Conservation (phyloP, 1,139 yeast species). For the Geotrichum candidum region DNA sequence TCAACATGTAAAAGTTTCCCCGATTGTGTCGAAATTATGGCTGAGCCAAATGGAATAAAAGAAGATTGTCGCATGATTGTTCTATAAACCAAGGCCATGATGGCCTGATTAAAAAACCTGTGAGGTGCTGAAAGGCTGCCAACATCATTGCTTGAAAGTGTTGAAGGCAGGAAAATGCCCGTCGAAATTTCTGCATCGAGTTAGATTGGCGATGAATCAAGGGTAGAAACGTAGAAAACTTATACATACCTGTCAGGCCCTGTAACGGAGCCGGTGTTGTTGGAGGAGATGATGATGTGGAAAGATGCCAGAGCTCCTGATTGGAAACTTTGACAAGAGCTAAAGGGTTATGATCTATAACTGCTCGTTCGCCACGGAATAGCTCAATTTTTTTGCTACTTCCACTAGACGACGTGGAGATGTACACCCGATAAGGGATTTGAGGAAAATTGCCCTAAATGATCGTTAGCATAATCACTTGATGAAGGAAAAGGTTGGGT, state of each 20-base stretch:
- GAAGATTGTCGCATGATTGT: slow-evolving; percentile 44
- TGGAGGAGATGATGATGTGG: slow-evolving; percentile 37
- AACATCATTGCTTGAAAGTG: slow-evolving; percentile 35
- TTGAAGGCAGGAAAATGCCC: slow-evolving; percentile 33
- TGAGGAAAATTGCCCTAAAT: slow-evolving; percentile 28
- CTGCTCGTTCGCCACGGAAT: slow-evolving; percentile 53
- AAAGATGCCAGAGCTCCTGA: slow-evolving; percentile 56
- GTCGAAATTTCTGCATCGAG: slow-evolving; percentile 33
- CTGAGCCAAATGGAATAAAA: slow-evolving; percentile 42
- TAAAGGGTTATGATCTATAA: slow-evolving; percentile 48
- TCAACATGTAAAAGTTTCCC: slow-evolving; percentile 26
- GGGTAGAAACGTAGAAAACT: neutral
- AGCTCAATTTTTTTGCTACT: slow-evolving; percentile 36
- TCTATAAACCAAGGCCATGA: slow-evolving; percentile 49
- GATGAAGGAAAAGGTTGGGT: neutral
- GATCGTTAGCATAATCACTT: neutral
- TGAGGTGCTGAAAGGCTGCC: slow-evolving; percentile 40
- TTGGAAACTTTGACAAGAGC: slow-evolving; percentile 54
- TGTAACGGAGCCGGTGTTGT: slow-evolving; percentile 24
- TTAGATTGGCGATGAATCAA: neutral
- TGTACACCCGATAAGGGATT: slow-evolving; percentile 32
- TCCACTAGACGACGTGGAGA: slow-evolving; percentile 33
- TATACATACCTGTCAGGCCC: slow-evolving; percentile 13
- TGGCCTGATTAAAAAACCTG: slow-evolving; percentile 55
- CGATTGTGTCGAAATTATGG: slow-evolving; percentile 20